A percentile compares a stretch with the other conserved stretches of the same genome.
Conservation (phyloP, 2,329 filamentous ascomycete species). For the Epichloe gansuensis region DNA sequence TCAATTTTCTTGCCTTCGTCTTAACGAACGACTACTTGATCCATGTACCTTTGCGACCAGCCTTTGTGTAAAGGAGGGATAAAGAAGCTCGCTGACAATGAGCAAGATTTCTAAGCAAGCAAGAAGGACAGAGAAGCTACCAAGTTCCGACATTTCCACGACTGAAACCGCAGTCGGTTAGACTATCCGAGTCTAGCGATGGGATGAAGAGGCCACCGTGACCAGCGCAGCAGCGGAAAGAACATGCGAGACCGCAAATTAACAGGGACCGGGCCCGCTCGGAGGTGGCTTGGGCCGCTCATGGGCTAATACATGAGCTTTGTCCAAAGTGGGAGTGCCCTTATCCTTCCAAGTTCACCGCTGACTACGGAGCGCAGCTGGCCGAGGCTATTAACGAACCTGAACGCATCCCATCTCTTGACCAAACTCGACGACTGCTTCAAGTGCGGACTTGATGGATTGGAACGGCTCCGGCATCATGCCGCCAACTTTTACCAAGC, state of each 20-base stretch:
- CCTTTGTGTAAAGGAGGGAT: neutral
- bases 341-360: no score
- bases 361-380: no score
- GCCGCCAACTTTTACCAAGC: no score
- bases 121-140: neutral
- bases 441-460: no score
- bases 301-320: neutral
- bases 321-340: neutral
- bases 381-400: no score
- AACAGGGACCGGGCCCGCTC: neutral
- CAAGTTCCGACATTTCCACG: neutral
- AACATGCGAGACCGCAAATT: neutral
- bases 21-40: no score
- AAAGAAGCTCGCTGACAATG: neutral
- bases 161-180: constrained; percentile 5
- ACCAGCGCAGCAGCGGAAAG: neutral
- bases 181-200: constrained; percentile 3
- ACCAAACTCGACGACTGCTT: no score
- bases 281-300: neutral
- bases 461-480: no score
- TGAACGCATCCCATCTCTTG: no score
- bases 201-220: neutral
- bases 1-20: no score
- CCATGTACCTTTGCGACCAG: neutral
- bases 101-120: neutral